These are phyloP conservation scores for Paraconiothyrium brasiliense DNA, from an alignment of 2,329 filamentous ascomycete species.

Conservation along the genomic window DNA sequence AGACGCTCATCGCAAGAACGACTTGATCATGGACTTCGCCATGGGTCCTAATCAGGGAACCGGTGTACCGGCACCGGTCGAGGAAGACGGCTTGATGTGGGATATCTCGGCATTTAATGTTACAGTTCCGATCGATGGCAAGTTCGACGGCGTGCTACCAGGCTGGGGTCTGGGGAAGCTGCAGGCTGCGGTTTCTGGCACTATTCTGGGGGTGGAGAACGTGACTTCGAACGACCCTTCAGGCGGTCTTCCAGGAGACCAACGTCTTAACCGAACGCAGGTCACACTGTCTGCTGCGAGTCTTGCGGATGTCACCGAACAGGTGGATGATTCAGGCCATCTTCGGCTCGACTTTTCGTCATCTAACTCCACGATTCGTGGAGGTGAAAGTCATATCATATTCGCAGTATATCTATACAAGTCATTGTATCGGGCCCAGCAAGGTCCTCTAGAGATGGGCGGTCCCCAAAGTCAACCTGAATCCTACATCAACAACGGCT, in stretches of 20 bases:
- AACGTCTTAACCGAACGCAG: conserved; percentile 27
- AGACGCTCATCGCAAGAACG: conserved; percentile 46
- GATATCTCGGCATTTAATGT: conserved; percentile 25
- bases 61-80: conserved; percentile 53
- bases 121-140: conserved; percentile 17
- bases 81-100: conserved; percentile 23
- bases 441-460: conserved; percentile 31
- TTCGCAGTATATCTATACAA: conserved; percentile 28
- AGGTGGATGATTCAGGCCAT: conserved; percentile 33
- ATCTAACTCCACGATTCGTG: conserved; percentile 5
- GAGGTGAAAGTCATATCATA: conserved; percentile 15
- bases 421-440: conserved; percentile 38
- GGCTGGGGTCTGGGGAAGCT: conserved; percentile 49
- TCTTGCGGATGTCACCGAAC: conserved; percentile 39
- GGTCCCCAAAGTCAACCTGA: conserved; percentile 19
- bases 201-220: conserved; percentile 10
- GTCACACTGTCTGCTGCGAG: conserved; percentile 29
- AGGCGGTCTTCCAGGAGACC: conserved; percentile 17
- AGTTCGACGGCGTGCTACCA: conserved; percentile 23
- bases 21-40: conserved; percentile 57
- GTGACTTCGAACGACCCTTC: conserved; percentile 20
- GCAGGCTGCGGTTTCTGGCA: conserved; percentile 25
- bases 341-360: conserved; percentile 31
- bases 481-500: conserved; percentile 45
- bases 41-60: conserved; percentile 60